These are phyloP conservation scores for Sporothrix brunneoviolacea DNA, from an alignment of 2,329 filamentous ascomycete genomes.

Conservation along the genomic window DNA sequence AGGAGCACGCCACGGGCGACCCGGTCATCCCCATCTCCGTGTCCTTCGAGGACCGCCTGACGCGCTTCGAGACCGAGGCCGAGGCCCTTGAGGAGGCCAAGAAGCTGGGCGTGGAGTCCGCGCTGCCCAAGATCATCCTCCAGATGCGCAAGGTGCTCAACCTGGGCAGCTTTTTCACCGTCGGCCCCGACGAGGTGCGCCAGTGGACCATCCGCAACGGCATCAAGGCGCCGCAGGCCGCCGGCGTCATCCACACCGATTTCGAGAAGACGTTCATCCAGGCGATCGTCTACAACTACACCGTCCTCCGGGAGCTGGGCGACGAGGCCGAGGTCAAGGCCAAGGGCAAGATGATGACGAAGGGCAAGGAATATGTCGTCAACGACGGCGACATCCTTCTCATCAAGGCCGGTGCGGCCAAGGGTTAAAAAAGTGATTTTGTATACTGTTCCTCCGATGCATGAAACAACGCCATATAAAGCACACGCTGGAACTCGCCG, in stretches of 20 bases:
- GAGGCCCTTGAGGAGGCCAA: constrained; percentile 82
- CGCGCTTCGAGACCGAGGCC: constrained; percentile 68
- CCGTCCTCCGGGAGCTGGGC: constrained; percentile 71
- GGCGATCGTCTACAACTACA: constrained; percentile 87
- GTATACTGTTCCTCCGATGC: not conserved
- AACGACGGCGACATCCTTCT: constrained; percentile 77
- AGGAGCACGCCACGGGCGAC: constrained; percentile 79
- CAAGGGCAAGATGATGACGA: constrained; percentile 95
- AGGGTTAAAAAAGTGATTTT: constrained; percentile 49
- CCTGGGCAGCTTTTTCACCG: constrained; percentile 95
- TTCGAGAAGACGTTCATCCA: constrained; percentile 99
- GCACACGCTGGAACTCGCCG: not conserved
- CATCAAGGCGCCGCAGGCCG: constrained; percentile 94
- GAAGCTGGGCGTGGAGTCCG: constrained; percentile 77
- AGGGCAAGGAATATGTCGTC: constrained; percentile 94
- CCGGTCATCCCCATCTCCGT: constrained; percentile 92
- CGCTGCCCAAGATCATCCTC: constrained; percentile 81
- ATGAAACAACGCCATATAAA: too few relatives aligned
- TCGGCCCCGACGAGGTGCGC: constrained; percentile 87
- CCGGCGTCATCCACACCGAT: constrained; percentile 95
- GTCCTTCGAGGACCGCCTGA: constrained; percentile 85
- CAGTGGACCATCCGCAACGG: constrained; percentile 97
- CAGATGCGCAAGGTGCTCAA: constrained; percentile 91
- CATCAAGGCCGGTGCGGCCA: constrained; percentile 84
- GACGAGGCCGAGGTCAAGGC: constrained; percentile 81